Percentiles rank a stretch among this genome's conserved stretches.
Evolutionary conservation across 768 basidiomycete genomes (phyloP).

Genomic region (Dacryopinax primogenitus): DNA sequence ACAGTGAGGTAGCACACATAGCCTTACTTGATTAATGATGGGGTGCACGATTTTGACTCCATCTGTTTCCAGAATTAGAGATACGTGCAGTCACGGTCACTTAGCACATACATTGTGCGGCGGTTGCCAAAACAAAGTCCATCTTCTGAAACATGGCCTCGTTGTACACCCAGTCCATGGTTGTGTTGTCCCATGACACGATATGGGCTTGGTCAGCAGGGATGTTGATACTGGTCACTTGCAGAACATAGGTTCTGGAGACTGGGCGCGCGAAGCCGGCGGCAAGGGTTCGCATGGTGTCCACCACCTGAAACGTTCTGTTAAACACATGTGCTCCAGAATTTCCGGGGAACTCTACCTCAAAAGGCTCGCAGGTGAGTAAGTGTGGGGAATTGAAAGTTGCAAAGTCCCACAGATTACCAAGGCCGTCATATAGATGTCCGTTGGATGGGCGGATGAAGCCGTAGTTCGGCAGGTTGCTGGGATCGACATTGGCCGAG

Average conservation of each 20-base stretch:
- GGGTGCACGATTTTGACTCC: conserved; percentile 1
- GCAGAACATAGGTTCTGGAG: neutral
- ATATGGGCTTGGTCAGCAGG: neutral
- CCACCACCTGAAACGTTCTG: neutral
- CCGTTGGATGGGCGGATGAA: neutral
- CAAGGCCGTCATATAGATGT: neutral
- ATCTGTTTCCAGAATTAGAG: neutral
- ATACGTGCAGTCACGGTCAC: neutral
- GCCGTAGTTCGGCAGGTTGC: neutral
- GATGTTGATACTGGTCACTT: neutral
- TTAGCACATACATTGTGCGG: neutral
- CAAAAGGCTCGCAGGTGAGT: neutral
- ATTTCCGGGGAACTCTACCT: neutral
- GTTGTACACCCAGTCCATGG: conserved; percentile 4
- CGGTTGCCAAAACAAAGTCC: conserved; percentile 1
- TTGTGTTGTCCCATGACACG: conserved; percentile 5
- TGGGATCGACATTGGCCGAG: neutral
- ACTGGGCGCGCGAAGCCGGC: conserved; percentile 1
- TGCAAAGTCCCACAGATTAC: neutral
- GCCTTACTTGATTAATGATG: conserved; percentile 5
- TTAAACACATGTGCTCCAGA: neutral
- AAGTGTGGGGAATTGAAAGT: conserved; percentile 2
- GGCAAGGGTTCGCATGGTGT: neutral
- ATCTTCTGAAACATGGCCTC: conserved; percentile 5
- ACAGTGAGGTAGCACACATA: neutral